A percentile compares a stretch with the other conserved stretches of the same genome.
Evolutionary conservation across 176 grass and related monocot species (phyloP).

Genomic region (Cymbopogon citratus): DNA sequence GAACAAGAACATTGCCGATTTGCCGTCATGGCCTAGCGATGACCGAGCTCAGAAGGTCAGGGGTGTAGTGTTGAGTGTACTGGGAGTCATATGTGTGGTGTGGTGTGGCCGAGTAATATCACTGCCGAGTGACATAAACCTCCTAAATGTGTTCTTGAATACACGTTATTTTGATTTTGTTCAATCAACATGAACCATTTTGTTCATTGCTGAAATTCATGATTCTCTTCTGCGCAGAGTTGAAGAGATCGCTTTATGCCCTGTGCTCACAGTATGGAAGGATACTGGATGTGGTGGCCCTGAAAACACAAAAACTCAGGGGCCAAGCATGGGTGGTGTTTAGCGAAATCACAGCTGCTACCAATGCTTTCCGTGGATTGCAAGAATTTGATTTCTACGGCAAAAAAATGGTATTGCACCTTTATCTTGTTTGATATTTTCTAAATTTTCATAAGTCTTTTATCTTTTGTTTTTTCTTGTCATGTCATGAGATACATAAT

Average conservation of each 20-base stretch:
- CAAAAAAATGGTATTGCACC: slow-evolving; percentile 64
- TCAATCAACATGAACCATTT: neutral
- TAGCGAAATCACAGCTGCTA: slow-evolving; percentile 80
- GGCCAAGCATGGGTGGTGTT: slow-evolving; percentile 98
- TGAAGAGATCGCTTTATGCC: slow-evolving; percentile 87
- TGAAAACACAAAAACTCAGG: slow-evolving; percentile 85
- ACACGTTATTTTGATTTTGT: neutral
- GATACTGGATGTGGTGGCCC: slow-evolving; percentile 84
- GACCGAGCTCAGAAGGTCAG: neutral
- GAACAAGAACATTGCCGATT: neutral
- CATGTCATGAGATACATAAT: neutral
- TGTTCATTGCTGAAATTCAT: neutral
- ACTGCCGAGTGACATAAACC: neutral
- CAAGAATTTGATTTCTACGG: slow-evolving; percentile 95
- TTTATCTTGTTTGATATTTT: slow-evolving; percentile 4
- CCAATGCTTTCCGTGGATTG: slow-evolving; percentile 86
- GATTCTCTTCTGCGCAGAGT: slow-evolving; percentile 40
- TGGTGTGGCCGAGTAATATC: neutral
- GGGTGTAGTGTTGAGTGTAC: neutral
- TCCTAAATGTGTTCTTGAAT: neutral
- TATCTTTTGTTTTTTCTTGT: neutral
- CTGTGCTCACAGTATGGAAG: slow-evolving; percentile 96
- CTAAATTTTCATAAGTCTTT: neutral
- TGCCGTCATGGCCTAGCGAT: neutral
- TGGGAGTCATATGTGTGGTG: neutral